Conservation (phyloP, 306 rosid genomes). For the Cicer pinnatifidum region DNA sequence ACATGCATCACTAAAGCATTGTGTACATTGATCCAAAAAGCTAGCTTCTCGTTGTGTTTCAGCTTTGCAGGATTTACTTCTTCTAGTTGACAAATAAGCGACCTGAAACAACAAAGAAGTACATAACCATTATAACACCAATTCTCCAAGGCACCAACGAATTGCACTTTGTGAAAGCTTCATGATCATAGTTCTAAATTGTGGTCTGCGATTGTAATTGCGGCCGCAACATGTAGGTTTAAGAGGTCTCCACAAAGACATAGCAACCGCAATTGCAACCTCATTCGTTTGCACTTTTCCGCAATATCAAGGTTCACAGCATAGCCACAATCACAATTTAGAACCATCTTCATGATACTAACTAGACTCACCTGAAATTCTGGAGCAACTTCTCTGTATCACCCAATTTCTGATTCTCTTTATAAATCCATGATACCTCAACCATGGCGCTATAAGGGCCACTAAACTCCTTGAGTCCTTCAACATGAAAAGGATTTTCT, state of each 20-base stretch:
- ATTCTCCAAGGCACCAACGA: neutral
- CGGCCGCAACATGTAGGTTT: too few species aligned
- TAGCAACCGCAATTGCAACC: too few species aligned
- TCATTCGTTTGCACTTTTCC: too few species aligned
- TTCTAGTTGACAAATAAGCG: constrained; percentile 73
- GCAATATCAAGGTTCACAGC: too few species aligned
- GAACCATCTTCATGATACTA: neutral
- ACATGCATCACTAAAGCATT: constrained; percentile 97
- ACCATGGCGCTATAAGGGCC: constrained; percentile 95
- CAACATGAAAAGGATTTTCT: constrained; percentile 89
- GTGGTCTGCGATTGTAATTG: too few species aligned
- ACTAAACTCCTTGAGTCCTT: constrained; percentile 82
- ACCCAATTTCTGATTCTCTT: constrained; percentile 68
- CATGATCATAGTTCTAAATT: neutral
- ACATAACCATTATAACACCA: constrained; percentile 31
- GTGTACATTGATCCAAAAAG: constrained; percentile 93
- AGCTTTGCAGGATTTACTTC: constrained; percentile 78
- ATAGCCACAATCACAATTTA: too few species aligned
- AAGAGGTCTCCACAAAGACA: too few species aligned
- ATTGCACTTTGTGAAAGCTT: neutral
- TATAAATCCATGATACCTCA: constrained; percentile 85
- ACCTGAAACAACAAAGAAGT: constrained; percentile 55
- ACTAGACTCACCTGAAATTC: constrained; percentile 66
- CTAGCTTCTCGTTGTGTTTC: constrained; percentile 81
- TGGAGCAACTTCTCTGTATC: constrained; percentile 76